Base-by-base conservation (phyloP, 1,284 basidiomycete species). In the Exobasidium rhododendri region DNA sequence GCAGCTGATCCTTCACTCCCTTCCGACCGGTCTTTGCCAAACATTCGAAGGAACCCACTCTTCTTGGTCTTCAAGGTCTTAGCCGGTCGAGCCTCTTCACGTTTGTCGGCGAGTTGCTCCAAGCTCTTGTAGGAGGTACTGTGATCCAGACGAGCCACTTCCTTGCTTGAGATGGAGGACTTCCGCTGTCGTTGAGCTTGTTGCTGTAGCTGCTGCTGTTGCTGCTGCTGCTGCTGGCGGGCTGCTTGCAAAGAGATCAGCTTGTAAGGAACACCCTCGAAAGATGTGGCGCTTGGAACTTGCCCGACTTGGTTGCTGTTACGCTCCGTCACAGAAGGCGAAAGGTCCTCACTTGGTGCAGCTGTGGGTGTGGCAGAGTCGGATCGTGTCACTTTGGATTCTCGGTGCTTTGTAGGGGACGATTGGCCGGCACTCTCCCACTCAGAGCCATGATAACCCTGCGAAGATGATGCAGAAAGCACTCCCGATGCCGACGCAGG, bases 161-260 rank as follows among this genome's bases (percentile, higher is more conserved):
- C 47, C 47, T 50, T 4, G 47, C 20, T 26, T 50, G 20, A 50
- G 4, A 26, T 2, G 17, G 3, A 45, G 10, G 24, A 17, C 47
- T 28, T 24, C 28, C n/a, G 4, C 26, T 13, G 22, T 17, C 13
- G n/a, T 28, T 6, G 47, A 50, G 28, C 26, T 50, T 5, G 47
- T 14, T 26, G 47, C 28, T 24, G 47, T 20, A 6, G 26, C 14
- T 45, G n/a, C 44, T 45, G 44, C 3, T 45, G n/a, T 22, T 45
- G 44, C 10, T 45, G 17, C 44, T 47, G 43, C 13, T 65, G 64
- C 53, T 70, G 65, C 55, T 68, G 64, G 13, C 72, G 66, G 4
- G 70, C 70, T 51, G 73, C 55, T 46, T 75, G 65, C 43, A 75
- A 67, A 31, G 69, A 70, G 58, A 75, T 75, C 50, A 75, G 70